A percentile compares a stretch with the other conserved stretches of the same genome.
phyloP scores from a whole-genome alignment of 1,139 yeast genomes.

The Blastobotrys niveus region DNA sequence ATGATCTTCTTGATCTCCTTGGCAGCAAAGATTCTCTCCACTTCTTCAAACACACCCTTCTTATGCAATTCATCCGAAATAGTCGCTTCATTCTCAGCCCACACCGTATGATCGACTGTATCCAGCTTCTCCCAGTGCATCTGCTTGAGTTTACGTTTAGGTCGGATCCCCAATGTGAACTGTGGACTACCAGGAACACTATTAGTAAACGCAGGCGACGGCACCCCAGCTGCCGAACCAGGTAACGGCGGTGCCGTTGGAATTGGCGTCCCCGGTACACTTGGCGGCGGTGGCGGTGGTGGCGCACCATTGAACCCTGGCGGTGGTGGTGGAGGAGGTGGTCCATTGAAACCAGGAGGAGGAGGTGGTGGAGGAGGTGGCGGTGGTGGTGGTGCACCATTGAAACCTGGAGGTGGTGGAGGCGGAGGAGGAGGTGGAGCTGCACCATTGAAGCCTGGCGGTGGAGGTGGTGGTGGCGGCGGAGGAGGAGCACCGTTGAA shows the following conservation, averaged over 20 bases:
- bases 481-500: constrained; percentile 28
- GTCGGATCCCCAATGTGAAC: constrained; percentile 36
- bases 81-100: constrained; percentile 53
- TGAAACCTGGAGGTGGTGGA: constrained; percentile 18
- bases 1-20: constrained; percentile 43
- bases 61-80: constrained; percentile 52
- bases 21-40: constrained; percentile 72
- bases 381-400: constrained; percentile 33
- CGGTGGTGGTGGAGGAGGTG: constrained; percentile 32
- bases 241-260: constrained; percentile 29
- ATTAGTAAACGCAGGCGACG: constrained; percentile 22
- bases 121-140: constrained; percentile 90
- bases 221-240: constrained; percentile 12
- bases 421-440: constrained; percentile 28
- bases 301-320: constrained; percentile 25
- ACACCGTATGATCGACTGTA: constrained; percentile 64
- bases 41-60: constrained; percentile 71
- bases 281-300: constrained; percentile 31
- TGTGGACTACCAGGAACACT: constrained; percentile 21
- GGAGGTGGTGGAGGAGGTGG: constrained; percentile 37
- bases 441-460: constrained; percentile 24
- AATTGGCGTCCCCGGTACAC: constrained; percentile 19
- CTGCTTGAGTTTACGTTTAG: constrained; percentile 70
- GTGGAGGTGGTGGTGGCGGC: constrained; percentile 35
- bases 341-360: constrained; percentile 30